phyloP scores from a whole-genome alignment of 305 asterid species.

The Solanum chacoense region DNA sequence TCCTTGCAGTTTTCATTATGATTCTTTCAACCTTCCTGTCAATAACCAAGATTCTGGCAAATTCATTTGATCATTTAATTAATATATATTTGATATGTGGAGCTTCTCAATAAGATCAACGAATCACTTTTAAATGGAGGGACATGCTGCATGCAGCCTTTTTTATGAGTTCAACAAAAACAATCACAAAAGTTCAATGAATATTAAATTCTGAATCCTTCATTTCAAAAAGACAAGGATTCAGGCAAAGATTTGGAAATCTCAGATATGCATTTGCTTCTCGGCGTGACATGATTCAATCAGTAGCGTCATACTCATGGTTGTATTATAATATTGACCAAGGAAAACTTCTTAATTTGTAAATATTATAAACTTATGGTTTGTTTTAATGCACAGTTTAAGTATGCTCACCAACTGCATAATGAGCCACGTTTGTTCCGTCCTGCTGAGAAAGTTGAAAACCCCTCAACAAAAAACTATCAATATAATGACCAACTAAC shows the following conservation, averaged over 20 bases:
- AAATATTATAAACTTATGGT: not conserved
- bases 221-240: not conserved
- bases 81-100: not conserved
- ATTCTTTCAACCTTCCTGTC: not conserved
- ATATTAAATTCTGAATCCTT: not conserved
- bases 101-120: not conserved
- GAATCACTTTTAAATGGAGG: not conserved
- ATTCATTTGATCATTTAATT: not conserved
- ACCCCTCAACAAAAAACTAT: not conserved
- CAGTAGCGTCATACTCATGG: not conserved
- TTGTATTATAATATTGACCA: not conserved
- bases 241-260: not conserved
- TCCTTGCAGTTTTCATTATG: not conserved
- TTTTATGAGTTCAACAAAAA: not conserved
- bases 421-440: not conserved
- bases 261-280: not conserved
- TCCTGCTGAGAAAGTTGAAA: not conserved
- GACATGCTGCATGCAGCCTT: not conserved
- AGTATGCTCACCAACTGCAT: not conserved
- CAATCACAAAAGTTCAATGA: not conserved
- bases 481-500: not conserved
- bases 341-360: not conserved
- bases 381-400: not conserved
- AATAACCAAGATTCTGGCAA: not conserved
- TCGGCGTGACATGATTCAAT: not conserved